Evolutionary conservation across 768 basidiomycete genomes (phyloP), one percentile per base, ranked within the genome.

Genomic region (Baorangia bicolor): DNA sequence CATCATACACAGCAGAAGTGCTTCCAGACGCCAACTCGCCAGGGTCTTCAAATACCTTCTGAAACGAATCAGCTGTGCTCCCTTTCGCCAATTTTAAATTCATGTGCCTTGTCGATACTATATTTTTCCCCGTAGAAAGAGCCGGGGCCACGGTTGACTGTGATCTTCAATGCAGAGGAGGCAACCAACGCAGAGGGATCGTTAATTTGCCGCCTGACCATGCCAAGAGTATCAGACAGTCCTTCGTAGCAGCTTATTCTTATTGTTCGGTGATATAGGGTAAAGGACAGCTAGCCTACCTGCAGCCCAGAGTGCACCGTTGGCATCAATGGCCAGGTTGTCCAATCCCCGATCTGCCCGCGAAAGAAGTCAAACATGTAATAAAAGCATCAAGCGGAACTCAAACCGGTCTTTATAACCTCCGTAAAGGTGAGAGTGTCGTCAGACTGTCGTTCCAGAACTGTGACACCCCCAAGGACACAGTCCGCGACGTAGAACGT

Each of bases 1-100:
- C 68, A 62, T 87, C 85, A 60, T 85, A 79, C 16, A 75, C 83
- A 3, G 72, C 85, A 2, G 79, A 73, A 2, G 88, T 91, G 34
- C 77, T 72, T 8, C 79, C 83, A 16, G 81, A 81, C 12, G 81
- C 79, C 25, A 86, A 47, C 4, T 65, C 71, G 10, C 89, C 88
- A 55, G 84, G 75, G 66, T 90, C 86, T 66, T 88, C 84, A 55
- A 90, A 88, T 11, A 81, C 75, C 85, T 88, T 58, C 14, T 5
- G 41, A 33, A 55, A 63, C 40, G 43, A 48, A 38, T 62, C 57
- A 56, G 38, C 9, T 13, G n/a, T 16, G 12, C 12, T 42, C n/a
- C n/a, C 11, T 9, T 16, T n/a, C n/a, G 25, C 2, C 13, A 43
- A 40, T 1, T 27, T 34, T 20, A 3, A 39, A 49, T 44, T 42